Percentiles rank a stretch among this genome's conserved stretches.
These are phyloP conservation scores for Helotiales sp. DNA, from an alignment of 2,329 filamentous ascomycete species.

Conservation along the genomic window DNA sequence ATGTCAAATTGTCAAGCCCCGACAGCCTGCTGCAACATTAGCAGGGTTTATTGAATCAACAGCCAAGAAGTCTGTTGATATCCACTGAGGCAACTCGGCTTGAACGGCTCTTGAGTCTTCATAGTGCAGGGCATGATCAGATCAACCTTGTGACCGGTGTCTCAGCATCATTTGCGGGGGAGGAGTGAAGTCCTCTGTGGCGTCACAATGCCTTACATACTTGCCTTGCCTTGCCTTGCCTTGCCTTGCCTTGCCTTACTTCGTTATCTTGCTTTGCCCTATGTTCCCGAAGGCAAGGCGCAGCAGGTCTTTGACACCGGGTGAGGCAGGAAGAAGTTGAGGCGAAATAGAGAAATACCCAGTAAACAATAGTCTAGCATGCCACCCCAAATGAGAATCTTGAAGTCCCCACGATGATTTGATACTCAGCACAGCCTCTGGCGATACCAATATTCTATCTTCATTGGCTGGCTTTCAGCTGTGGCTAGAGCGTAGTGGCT, in stretches of 20 bases:
- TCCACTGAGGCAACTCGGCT: background rate
- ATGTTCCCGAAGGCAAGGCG: conserved; percentile 9
- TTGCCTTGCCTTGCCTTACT: no score
- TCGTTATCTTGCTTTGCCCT: no score
- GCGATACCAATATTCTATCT: background rate
- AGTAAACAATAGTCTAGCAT: background rate
- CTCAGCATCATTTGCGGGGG: conserved; percentile 8
- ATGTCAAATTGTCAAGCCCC: background rate
- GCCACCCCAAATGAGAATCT: background rate
- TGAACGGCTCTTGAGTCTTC: background rate
- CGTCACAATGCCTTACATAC: background rate
- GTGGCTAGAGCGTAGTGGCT: conserved; percentile 10
- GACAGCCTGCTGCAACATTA: background rate
- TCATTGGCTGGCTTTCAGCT: conserved; percentile 9
- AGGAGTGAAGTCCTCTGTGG: background rate
- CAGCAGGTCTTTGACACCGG: background rate
- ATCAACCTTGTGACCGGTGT: conserved; percentile 10
- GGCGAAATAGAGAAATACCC: conserved; percentile 1
- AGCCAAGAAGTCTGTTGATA: background rate
- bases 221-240: no score
- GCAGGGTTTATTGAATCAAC: no score
- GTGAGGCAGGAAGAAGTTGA: background rate
- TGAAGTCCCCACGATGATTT: background rate
- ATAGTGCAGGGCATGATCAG: background rate
- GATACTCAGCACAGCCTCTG: conserved; percentile 6